Evolutionary conservation across 2,329 filamentous ascomycete genomes (phyloP).

Genomic region (Arthrobotrys pseudoclavata): DNA sequence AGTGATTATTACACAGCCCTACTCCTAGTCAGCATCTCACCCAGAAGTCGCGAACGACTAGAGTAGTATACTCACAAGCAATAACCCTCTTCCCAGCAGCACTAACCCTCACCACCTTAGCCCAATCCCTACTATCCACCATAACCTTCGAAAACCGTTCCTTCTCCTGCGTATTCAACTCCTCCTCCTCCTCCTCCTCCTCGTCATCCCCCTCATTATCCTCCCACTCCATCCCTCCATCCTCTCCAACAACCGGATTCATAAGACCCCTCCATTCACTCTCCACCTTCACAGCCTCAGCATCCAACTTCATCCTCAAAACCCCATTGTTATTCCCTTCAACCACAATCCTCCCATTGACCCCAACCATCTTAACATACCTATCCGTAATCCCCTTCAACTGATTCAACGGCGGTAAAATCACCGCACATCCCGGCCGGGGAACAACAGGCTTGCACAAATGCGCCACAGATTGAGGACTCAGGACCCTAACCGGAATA

Average conservation of each 20-base stretch:
- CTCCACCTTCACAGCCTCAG: constrained; percentile 86
- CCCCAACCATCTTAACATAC: constrained; percentile 83
- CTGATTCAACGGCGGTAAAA: constrained; percentile 86
- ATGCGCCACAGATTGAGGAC: constrained; percentile 85
- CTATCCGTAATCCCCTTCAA: constrained; percentile 94
- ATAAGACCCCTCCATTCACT: constrained; percentile 87
- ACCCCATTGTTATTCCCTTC: constrained; percentile 95
- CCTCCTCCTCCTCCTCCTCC: constrained; percentile 78
- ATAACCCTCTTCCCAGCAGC: constrained; percentile 90
- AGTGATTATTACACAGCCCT: constrained; percentile 82
- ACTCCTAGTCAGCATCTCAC: constrained; percentile 10
- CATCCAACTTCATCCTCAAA: constrained; percentile 81
- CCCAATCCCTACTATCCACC: constrained; percentile 95
- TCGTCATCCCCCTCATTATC: constrained; percentile 77
- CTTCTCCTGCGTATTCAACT: constrained; percentile 68
- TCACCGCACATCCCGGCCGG: constrained; percentile 93
- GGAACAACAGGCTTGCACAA: constrained; percentile 91
- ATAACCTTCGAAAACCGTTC: constrained; percentile 89
- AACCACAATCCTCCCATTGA: constrained; percentile 79
- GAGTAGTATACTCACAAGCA: constrained; percentile 79
- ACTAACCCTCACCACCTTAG: constrained; percentile 90
- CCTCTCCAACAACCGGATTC: constrained; percentile 85
- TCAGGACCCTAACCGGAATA: constrained; percentile 91
- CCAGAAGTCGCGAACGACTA: not conserved
- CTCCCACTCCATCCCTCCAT: constrained; percentile 75